Base-by-base conservation (phyloP, 805 yeast species). In the Blastobotrys parvus region DNA sequence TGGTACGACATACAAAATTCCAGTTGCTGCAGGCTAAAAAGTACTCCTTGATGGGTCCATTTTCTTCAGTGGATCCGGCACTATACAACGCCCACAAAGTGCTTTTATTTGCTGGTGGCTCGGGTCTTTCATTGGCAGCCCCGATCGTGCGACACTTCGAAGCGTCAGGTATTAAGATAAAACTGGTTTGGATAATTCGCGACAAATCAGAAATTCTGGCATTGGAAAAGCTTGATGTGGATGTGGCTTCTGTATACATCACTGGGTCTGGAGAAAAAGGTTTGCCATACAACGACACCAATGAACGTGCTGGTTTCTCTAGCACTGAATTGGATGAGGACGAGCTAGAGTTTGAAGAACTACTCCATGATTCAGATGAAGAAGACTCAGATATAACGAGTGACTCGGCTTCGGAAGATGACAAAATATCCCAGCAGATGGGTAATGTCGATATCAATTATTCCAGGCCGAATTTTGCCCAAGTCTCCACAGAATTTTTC, bases 161-260 rank as follows among this genome's bases (percentile, higher is more conserved):
- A 53, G 77, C 82, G 53, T 94, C 94, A 23, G 78, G 47, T 1
- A 39, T 82, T 5, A 77, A 78, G 6, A 77, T 74, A 10, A 80
- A 84, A 51, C 71, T 90, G 45, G 71, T 90, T 1, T 90, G 97
- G 97, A 92, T 88, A 10, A 76, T 85, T 15, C 74, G 88, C 52
- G 94, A 87, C 56, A 35, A 68, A 77, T 51, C 77, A 71, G 90
- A 88, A 33, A 73, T 86, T 49, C 90, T 82, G 48, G 82, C 85
- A 23, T 80, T 78, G 53, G 76, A 82, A 31, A 82, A 89, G 3
- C 87, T 94, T 5, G 29, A 25, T 19, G 33, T 27, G 2, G 38
- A 22, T n/a, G 19, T 23, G 15, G 32, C 21, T 2, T 30, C 13
- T 8, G 67, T 72, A 19, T 71, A 69, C 42, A 68, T 75, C 40